Conservation (phyloP, 176 grass and related monocot genomes). For the Cenchrus fungigraminus region DNA sequence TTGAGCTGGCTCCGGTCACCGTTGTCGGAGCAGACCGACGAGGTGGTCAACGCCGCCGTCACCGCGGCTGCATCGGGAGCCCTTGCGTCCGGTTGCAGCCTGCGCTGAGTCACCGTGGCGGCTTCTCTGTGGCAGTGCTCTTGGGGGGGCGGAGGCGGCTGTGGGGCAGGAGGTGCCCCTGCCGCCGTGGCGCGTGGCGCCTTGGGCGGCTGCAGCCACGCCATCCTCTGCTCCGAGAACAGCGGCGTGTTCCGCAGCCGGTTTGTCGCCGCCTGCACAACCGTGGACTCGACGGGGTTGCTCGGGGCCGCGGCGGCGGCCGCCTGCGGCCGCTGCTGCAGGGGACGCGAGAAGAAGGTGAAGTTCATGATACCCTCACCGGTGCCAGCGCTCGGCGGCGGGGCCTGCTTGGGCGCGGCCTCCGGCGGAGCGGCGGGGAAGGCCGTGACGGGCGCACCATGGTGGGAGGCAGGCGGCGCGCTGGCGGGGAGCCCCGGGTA, state of each 20-base stretch:
- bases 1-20: conserved; percentile 31
- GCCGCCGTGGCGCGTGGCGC: not conserved
- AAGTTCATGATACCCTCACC: conserved; percentile 53
- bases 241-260: conserved; percentile 46
- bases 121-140: not conserved
- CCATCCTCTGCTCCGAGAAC: conserved; percentile 63
- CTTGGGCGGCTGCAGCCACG: conserved; percentile 56
- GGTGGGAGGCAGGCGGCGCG: not conserved
- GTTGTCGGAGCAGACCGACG: conserved; percentile 57
- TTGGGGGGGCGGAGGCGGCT: not conserved
- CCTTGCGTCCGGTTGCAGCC: not conserved
- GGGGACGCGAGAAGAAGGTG: conserved; percentile 52
- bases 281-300: conserved; percentile 43
- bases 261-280: conserved; percentile 41
- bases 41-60: conserved; percentile 12
- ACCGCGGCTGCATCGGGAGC: not conserved
- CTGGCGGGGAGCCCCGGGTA: not conserved
- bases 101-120: not conserved
- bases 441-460: not conserved
- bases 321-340: conserved; percentile 39
- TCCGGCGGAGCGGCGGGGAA: not conserved
- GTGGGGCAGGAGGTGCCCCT: not conserved
- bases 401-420: not conserved
- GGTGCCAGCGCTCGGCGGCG: not conserved
- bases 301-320: not conserved